These are phyloP conservation scores for Phytophthora fragariaefolia DNA, from an alignment of 352 stramenopile species.

Conservation along the genomic window DNA sequence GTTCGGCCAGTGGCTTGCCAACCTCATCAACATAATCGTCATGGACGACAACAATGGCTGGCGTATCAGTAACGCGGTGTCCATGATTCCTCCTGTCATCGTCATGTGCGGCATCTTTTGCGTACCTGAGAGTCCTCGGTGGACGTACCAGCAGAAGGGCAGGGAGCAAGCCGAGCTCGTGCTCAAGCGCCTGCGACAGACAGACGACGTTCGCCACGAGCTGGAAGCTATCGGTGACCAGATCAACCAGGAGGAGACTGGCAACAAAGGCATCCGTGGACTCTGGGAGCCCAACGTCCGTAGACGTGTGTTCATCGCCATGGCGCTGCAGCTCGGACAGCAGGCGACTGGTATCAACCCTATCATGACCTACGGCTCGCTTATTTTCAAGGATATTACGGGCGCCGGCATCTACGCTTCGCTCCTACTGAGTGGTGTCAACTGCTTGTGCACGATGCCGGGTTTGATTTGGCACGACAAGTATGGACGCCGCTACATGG, in stretches of 20 bases:
- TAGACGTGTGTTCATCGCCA: constrained; percentile 41
- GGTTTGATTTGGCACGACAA: constrained; percentile 35
- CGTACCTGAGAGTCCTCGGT: constrained; percentile 36
- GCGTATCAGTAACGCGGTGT: constrained; percentile 44
- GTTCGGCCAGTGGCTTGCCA: constrained; percentile 41
- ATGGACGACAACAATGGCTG: constrained; percentile 34
- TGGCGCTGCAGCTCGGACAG: constrained; percentile 49
- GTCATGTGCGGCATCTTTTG: constrained; percentile 45
- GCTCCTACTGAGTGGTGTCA: constrained; percentile 36
- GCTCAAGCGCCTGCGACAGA: constrained; percentile 45
- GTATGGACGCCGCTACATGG: constrained; percentile 37
- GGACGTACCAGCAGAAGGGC: constrained; percentile 39
- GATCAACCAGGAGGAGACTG: constrained; percentile 35
- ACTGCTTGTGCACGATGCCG: constrained; percentile 34
- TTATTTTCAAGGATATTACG: constrained; percentile 45
- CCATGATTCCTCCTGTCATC: constrained; percentile 44
- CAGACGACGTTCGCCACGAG: constrained; percentile 38
- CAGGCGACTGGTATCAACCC: constrained; percentile 45
- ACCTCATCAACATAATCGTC: constrained; percentile 44
- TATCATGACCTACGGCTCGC: constrained; percentile 40
- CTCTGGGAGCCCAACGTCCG: constrained; percentile 38
- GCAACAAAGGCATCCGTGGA: constrained; percentile 33
- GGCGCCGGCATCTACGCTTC: constrained; percentile 33
- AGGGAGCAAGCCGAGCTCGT: constrained; percentile 37
- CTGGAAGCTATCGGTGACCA: constrained; percentile 49